Evolutionary conservation across 495 filamentous ascomycete genomes (phyloP).

Genomic region (Lepidopterella palustris): DNA sequence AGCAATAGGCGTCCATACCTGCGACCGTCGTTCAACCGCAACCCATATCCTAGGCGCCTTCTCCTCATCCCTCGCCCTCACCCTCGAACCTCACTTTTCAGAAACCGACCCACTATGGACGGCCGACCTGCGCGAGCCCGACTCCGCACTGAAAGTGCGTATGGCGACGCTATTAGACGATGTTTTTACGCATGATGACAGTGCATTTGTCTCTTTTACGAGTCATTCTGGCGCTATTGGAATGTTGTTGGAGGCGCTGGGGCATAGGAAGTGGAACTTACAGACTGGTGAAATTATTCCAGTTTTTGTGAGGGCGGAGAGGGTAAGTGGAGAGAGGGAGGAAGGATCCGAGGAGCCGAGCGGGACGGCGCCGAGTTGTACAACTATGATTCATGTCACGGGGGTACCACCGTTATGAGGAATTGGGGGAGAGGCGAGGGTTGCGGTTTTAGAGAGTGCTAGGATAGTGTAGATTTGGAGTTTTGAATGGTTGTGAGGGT

Average conservation of each 20-base stretch:
- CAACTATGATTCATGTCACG: no score
- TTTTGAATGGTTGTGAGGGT: no score
- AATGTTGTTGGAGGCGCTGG: constrained; percentile 28
- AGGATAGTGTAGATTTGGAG: no score
- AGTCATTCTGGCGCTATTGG: constrained; percentile 36
- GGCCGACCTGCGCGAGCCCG: constrained; percentile 31
- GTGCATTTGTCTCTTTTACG: constrained; percentile 31
- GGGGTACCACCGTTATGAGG: no score
- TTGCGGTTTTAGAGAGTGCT: no score
- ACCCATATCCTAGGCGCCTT: constrained; percentile 47
- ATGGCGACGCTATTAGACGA: constrained; percentile 52
- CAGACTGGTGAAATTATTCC: constrained; percentile 36
- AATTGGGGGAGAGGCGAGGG: no score
- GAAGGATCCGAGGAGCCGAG: constrained; percentile 14
- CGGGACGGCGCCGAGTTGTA: constrained; percentile 15
- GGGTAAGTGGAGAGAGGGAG: constrained; percentile 18
- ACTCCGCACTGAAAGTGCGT: constrained; percentile 50
- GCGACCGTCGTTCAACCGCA: constrained; percentile 59
- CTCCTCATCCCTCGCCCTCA: constrained; percentile 54
- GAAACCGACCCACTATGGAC: constrained; percentile 35
- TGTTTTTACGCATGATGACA: constrained; percentile 54
- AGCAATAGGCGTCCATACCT: constrained; percentile 68
- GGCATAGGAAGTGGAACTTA: constrained; percentile 32
- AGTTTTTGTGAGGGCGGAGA: constrained; percentile 35
- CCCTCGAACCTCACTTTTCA: constrained; percentile 56